Conservation (phyloP, 2,329 filamentous ascomycete species). For the Ascomycota sp. region DNA sequence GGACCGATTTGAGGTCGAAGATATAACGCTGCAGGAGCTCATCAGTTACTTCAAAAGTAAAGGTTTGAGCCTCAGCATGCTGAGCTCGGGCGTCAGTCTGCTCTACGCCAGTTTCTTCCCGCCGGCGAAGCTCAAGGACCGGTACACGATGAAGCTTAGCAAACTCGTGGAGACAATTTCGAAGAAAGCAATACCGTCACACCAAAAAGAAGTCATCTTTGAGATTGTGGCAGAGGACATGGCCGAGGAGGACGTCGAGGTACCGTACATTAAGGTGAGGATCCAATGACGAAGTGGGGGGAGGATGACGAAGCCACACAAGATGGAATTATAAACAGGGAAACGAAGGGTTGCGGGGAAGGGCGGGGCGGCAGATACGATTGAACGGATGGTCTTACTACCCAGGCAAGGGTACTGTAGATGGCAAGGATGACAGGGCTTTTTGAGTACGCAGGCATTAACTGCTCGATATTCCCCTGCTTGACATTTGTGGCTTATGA, state of each 20-base stretch:
- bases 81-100: conserved; percentile 91
- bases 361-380: no score
- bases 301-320: neutral
- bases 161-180: conserved; percentile 73
- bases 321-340: neutral
- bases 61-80: conserved; percentile 72
- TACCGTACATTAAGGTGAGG: conserved; percentile 89
- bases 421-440: no score
- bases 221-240: conserved; percentile 85
- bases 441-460: no score
- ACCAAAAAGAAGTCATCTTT: conserved; percentile 91
- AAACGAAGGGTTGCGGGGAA: neutral
- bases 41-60: conserved; percentile 61
- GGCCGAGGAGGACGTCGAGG: conserved; percentile 83
- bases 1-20: conserved; percentile 84
- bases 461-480: no score
- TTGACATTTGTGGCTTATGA: no score
- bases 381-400: no score
- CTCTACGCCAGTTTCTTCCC: conserved; percentile 90
- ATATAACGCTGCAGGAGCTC: conserved; percentile 72
- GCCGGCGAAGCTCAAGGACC: conserved; percentile 57
- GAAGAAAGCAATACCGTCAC: conserved; percentile 75
- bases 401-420: no score
- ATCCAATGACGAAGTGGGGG: conserved; percentile 15
- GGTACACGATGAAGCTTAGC: conserved; percentile 66